Evolutionary conservation across 1,139 yeast genomes (phyloP).

Genomic region (Kazachstania sp.): DNA sequence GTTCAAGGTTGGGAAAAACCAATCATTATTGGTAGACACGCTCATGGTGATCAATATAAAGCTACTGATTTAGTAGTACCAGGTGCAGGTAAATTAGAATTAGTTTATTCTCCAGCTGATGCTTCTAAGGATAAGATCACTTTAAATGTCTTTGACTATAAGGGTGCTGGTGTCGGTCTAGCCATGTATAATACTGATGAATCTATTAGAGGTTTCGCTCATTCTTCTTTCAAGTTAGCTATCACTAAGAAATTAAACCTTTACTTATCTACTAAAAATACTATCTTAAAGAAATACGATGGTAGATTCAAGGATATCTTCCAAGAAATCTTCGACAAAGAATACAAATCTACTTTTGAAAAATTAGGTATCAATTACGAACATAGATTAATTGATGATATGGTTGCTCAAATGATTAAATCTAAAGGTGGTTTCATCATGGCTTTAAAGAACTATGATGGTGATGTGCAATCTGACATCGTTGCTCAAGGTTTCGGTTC

Average conservation of each 20-base stretch:
- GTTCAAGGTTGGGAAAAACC: slow-evolving; percentile 77
- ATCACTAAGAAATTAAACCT: slow-evolving; percentile 55
- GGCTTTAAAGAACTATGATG: slow-evolving; percentile 80
- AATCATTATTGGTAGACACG: slow-evolving; percentile 79
- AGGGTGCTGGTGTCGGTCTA: slow-evolving; percentile 60
- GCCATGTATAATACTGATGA: slow-evolving; percentile 81
- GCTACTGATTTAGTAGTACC: slow-evolving; percentile 67
- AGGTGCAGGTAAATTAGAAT: slow-evolving; percentile 58
- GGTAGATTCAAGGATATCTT: slow-evolving; percentile 77
- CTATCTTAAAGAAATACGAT: slow-evolving; percentile 72
- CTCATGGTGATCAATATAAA: slow-evolving; percentile 77
- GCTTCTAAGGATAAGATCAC: slow-evolving; percentile 38
- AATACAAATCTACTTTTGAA: slow-evolving; percentile 53
- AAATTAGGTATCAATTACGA: slow-evolving; percentile 67
- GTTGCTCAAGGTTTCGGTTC: slow-evolving; percentile 87
- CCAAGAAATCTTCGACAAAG: slow-evolving; percentile 52
- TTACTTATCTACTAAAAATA: slow-evolving; percentile 69
- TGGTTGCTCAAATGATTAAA: slow-evolving; percentile 85
- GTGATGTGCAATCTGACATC: slow-evolving; percentile 78
- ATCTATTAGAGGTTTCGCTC: slow-evolving; percentile 71
- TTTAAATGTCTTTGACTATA: slow-evolving; percentile 50
- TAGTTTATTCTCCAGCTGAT: slow-evolving; percentile 51
- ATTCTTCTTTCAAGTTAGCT: slow-evolving; percentile 70
- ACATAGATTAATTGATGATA: slow-evolving; percentile 76
- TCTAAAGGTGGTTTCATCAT: slow-evolving; percentile 77